Evolutionary conservation across 495 filamentous ascomycete genomes (phyloP).

Genomic region (Neurospora cerealis): DNA sequence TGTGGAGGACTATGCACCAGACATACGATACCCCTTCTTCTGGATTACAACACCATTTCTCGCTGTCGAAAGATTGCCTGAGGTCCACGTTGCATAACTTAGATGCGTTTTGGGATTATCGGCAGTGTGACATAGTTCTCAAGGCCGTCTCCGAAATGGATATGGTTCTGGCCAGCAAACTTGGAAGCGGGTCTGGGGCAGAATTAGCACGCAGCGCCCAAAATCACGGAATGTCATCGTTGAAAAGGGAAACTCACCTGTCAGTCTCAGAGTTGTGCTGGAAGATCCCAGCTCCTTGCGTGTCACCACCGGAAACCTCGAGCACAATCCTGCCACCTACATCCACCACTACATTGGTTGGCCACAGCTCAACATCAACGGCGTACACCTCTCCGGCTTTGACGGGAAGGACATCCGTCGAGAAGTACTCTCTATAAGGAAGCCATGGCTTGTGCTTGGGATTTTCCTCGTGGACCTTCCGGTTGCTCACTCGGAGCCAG

Average conservation of each 20-base stretch:
- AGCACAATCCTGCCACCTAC: conserved; percentile 43
- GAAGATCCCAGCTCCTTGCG: conserved; percentile 51
- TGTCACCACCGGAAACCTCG: conserved; percentile 51
- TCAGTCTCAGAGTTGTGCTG: conserved; percentile 37
- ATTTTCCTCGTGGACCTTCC: conserved; percentile 40
- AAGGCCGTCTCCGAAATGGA: conserved; percentile 42
- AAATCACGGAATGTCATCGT: neutral
- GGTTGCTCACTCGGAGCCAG: conserved; percentile 47
- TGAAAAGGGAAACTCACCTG: conserved; percentile 11
- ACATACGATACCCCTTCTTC: neutral
- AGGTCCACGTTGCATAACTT: neutral
- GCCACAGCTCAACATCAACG: conserved; percentile 61
- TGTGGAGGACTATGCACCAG: neutral
- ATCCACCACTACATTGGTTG: conserved; percentile 54
- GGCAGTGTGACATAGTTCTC: conserved; percentile 49
- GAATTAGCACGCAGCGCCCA: neutral
- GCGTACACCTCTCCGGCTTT: conserved; percentile 46
- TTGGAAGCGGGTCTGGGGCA: conserved; percentile 27
- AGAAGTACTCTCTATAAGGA: conserved; percentile 52
- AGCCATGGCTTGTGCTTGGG: conserved; percentile 39
- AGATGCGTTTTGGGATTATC: conserved; percentile 32
- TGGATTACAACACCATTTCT: neutral
- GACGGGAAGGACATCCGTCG: conserved; percentile 45
- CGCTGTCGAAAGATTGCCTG: neutral
- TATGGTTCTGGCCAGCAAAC: conserved; percentile 43